Base-by-base conservation (phyloP, 768 basidiomycete species). In the Pleurotus salmoneostramineus region DNA sequence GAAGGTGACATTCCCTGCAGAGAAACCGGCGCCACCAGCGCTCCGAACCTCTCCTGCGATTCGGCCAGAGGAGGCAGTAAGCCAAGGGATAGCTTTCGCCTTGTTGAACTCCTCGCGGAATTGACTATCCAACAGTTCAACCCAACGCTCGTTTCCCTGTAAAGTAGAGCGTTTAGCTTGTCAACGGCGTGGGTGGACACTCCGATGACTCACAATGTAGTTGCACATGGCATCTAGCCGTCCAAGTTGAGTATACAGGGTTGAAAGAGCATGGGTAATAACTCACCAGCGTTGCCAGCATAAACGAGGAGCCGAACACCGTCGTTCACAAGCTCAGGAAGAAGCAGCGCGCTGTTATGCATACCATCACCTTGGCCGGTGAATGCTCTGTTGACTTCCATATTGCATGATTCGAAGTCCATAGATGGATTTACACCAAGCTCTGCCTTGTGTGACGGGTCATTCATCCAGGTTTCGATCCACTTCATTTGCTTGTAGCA, bases 401-500 rank as follows among this genome's bases (percentile, higher is more conserved):
- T 81, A 63, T 87, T 93, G 72, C 92, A 93, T n/a, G 80, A 80
- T 60, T 81, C 75, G 66, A 93, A 94, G 0, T 76, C 74, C 50
- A 72, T 69, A 3, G 77, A 69, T 1, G 83, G 79, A 62, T 85
- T 77, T 12, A 83, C 92, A 48, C 94, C 93, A 32, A 95, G 80
- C 6, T 84, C 83, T n/a, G 79, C 81, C 76, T 96, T 96, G 69
- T 86, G 76, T 57, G 80, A 79, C 4, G 87, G 80, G 52, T 83
- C 73, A 69, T 98, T 97, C 81, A 98, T 77, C 82, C 87, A 98
- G 0, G 77, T 81, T 63, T 97, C 95, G 66, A 97, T 85, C 91
- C 91, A 97, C 14, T 70, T 65, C 82, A 97, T 86, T 73, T 96
- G 79, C 58, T 69, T 76, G 69, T 92, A 93, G 74, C 92, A 93